Base-by-base conservation (phyloP, 1,284 basidiomycete genomes). In the Vanrija pseudolonga region DNA sequence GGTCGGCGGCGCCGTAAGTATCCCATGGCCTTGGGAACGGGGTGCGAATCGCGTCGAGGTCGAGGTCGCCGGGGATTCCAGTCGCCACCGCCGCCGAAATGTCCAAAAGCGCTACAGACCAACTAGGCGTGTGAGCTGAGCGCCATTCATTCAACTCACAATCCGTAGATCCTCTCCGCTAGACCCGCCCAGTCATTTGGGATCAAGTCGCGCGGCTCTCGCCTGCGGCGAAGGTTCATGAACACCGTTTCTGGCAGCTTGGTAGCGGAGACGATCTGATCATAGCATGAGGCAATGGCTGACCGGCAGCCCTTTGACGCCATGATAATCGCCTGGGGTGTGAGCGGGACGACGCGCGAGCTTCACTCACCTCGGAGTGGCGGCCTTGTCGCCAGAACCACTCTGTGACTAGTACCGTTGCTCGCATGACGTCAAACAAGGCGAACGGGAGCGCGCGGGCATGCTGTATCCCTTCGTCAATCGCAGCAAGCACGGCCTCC, bases 131-230 rank as follows among this genome's bases (percentile, higher is more conserved):
- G 32, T 32, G 26, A 24, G 11, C 5, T n/a, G 24, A 40, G 4
- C 12, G 1, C 2, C 5, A 12, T 14, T 15, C 2, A 12, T 9
- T 5, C 32, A 32, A 32, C 57, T 52, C 43, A 59, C 57, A 59
- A 59, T 4, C 50, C 47, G 20, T 59, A 55, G 36, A 59, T 55
- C 5, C 53, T 36, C 32, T 59, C 57, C 9, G 53, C 57, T 12
- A 55, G 18, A 4, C 55, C 57, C 18, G 53, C 32, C 7, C 15
- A 20, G 39, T 59, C 57, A 6, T n/a, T 3, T 5, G 53, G 50
- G 4, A 43, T 47, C 12, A 37, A 17, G 18, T 23, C 43, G 14
- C 54, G 17, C n/a, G 52, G 42, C 14, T 36, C 45, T 7, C 57
- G 48, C 15, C 43, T 11, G 6, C 45, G 44, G 3, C 45, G n/a